Evolutionary conservation across 306 rosid species (phyloP).

Genomic region (Inga leiocalycina): DNA sequence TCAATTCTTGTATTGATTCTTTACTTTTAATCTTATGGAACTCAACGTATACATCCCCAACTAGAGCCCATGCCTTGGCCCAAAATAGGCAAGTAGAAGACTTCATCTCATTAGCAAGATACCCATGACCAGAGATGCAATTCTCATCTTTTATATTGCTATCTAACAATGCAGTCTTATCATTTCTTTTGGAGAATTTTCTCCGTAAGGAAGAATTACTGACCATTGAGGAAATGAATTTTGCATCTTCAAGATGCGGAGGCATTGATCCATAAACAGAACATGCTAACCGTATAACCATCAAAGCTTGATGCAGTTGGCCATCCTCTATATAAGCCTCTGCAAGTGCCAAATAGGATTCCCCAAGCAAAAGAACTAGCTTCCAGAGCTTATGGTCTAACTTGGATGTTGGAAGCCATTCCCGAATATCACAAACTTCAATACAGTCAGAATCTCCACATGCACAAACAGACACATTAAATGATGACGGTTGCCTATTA

Average conservation of each 20-base stretch:
- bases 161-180: constrained; percentile 39
- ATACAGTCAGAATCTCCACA: constrained; percentile 97
- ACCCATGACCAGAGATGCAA: constrained; percentile 39
- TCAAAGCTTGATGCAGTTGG: constrained; percentile 83
- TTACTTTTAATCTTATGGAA: constrained; percentile 60
- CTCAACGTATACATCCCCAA: constrained; percentile 88
- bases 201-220: constrained; percentile 49
- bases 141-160: constrained; percentile 43
- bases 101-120: constrained; percentile 57
- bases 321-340: constrained; percentile 85
- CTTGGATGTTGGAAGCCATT: constrained; percentile 95
- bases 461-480: constrained; percentile 77
- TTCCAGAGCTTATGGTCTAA: constrained; percentile 93
- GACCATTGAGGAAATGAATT: constrained; percentile 85
- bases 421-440: constrained; percentile 94
- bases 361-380: constrained; percentile 95
- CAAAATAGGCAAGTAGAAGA: constrained; percentile 84
- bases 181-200: constrained; percentile 46
- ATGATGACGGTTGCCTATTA: constrained; percentile 55
- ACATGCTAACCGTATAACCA: constrained; percentile 86
- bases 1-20: constrained; percentile 52
- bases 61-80: constrained; percentile 93
- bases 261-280: constrained; percentile 99
- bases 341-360: constrained; percentile 92
- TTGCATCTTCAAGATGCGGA: constrained; percentile 78